Evolutionary conservation across 2,329 filamentous ascomycete genomes (phyloP).

Genomic region (Neodidymelliopsis sp.): DNA sequence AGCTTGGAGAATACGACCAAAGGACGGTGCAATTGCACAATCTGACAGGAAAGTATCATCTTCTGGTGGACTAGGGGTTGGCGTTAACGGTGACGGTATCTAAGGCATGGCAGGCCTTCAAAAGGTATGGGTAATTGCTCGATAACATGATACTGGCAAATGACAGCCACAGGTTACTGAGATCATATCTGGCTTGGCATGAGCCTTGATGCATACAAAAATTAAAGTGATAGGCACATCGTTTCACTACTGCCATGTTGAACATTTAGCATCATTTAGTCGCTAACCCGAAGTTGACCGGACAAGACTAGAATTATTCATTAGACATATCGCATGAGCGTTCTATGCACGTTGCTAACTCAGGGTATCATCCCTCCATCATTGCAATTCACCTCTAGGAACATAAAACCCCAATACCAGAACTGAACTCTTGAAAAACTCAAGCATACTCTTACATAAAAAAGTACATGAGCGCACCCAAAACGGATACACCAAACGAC

Average conservation of each 20-base stretch:
- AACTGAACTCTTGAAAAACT: background rate
- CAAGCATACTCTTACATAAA: constrained; percentile 1
- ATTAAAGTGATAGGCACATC: too few relatives aligned
- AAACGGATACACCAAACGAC: constrained; percentile 34
- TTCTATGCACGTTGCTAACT: constrained; percentile 10
- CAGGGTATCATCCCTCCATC: constrained; percentile 32
- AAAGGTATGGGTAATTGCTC: background rate
- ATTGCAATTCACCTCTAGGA: constrained; percentile 10
- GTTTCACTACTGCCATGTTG: too few relatives aligned
- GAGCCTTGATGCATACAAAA: too few relatives aligned
- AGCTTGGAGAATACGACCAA: background rate
- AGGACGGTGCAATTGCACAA: too few relatives aligned
- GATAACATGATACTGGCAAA: background rate
- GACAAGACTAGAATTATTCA: constrained; percentile 19
- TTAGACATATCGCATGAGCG: constrained; percentile 20
- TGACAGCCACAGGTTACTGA: background rate
- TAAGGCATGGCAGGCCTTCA: background rate
- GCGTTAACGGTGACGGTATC: background rate
- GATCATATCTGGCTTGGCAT: too few relatives aligned
- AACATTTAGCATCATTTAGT: background rate
- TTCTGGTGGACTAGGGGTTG: background rate
- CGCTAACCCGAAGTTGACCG: background rate
- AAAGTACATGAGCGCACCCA: constrained; percentile 37
- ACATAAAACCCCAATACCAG: background rate
- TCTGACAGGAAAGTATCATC: background rate